These are phyloP conservation scores for Phlegmacium glaucopus DNA, from an alignment of 768 basidiomycete genomes.

Conservation along the genomic window DNA sequence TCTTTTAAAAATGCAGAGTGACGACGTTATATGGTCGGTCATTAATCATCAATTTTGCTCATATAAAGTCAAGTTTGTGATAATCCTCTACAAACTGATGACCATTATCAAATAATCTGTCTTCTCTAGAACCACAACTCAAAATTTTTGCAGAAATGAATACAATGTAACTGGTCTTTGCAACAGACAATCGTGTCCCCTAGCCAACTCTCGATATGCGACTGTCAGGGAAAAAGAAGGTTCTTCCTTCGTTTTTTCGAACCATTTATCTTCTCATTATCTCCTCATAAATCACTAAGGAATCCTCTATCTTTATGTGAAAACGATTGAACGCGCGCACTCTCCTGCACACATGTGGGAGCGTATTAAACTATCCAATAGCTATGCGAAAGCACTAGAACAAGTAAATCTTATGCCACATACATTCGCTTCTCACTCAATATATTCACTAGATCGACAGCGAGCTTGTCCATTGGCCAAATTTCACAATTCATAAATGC, in stretches of 20 bases:
- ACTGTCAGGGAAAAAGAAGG: constrained; percentile 98
- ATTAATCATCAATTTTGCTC: constrained; percentile 96
- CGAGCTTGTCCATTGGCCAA: constrained; percentile 97
- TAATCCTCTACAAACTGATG: neutral
- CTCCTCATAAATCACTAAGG: constrained; percentile 45
- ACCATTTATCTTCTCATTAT: neutral
- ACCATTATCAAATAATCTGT: constrained; percentile 1
- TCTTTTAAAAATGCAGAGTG: constrained; percentile 70
- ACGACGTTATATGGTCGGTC: constrained; percentile 98
- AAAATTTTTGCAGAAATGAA: constrained; percentile 98
- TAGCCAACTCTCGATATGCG: constrained; percentile 97
- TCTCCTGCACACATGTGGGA: constrained; percentile 99
- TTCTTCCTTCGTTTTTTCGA: constrained; percentile 21
- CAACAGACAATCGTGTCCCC: constrained; percentile 90
- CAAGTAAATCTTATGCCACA: constrained; percentile 54
- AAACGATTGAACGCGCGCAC: constrained; percentile 97
- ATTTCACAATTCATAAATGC: constrained; percentile 97
- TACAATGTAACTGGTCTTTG: constrained; percentile 98
- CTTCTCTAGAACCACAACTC: constrained; percentile 73
- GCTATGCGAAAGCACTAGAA: constrained; percentile 92
- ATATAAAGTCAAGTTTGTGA: constrained; percentile 97
- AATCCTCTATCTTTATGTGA: constrained; percentile 87
- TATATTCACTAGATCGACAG: constrained; percentile 71
- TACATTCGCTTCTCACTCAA: neutral
- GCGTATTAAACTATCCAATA: constrained; percentile 85